Conservation (phyloP, 768 basidiomycete species). For the Mycena filopes region DNA sequence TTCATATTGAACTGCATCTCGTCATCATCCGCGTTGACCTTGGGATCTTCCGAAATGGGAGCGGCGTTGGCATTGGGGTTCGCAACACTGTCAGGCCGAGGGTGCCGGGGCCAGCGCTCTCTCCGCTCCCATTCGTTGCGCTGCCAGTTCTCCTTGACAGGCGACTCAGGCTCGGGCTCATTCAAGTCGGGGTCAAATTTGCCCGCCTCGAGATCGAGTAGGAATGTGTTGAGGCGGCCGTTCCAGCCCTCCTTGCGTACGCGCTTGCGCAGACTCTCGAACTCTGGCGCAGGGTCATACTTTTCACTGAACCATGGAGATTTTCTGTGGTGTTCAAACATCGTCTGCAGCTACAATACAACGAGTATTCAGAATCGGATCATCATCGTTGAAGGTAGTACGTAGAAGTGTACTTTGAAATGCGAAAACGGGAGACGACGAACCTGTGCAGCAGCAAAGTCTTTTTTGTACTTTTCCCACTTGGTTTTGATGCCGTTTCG, state of each 20-base stretch:
- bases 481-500: constrained; percentile 84
- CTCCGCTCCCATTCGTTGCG: constrained; percentile 49
- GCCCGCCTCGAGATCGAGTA: constrained; percentile 84
- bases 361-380: constrained; percentile 37
- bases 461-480: constrained; percentile 96
- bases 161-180: constrained; percentile 68
- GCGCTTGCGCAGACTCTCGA: constrained; percentile 75
- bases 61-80: constrained; percentile 54
- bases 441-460: constrained; percentile 89
- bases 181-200: constrained; percentile 84
- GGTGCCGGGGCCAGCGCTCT: constrained; percentile 35
- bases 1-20: constrained; percentile 82
- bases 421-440: constrained; percentile 45
- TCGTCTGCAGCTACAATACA: constrained; percentile 86
- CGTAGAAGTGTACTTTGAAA: constrained; percentile 23
- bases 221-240: constrained; percentile 75
- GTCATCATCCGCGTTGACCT: constrained; percentile 65
- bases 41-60: constrained; percentile 60
- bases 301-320: constrained; percentile 98
- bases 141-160: constrained; percentile 61
- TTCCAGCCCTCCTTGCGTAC: constrained; percentile 89
- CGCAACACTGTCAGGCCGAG: constrained; percentile 34
- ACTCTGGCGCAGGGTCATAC: constrained; percentile 84
- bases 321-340: constrained; percentile 95
- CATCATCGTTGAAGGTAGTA: constrained; percentile 34